Evolutionary conservation across 306 rosid species (phyloP), one percentile per base, ranked within the genome.

Genomic region (Vicia villosa): DNA sequence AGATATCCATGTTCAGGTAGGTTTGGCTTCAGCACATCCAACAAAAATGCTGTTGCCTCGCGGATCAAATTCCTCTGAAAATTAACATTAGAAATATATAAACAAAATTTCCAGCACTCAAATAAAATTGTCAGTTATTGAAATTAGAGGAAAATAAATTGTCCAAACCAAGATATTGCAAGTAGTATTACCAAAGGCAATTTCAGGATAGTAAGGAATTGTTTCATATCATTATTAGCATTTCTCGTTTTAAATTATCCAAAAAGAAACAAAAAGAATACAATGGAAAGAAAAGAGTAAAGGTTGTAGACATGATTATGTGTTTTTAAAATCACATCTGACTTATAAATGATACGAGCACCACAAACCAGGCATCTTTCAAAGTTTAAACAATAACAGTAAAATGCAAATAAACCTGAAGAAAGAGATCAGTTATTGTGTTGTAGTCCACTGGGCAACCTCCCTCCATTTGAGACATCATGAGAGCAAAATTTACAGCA

Each of bases 381-480:
- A 52, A 47, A 72, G 47, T 36, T 63, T 12, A 60, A 47, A 68
- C 19, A 58, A 57, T 10, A 43, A 61, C 16, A 17, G 65, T 54
- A 55, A 36, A 72, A 22, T 72, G 64, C 71, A 71, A 51, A 79
- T 78, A 67, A 63, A 92, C 98, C 98, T 92, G 96, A 82, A 92
- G 98, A 80, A 92, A 92, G 68, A 92, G 96, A 80, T 92, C 98
- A 4, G 96, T 83, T 73, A 92, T 92, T 55, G 96, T 92, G 77
- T 89, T 92, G 83, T 92, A 92, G 82, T 92, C 98, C 68, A 92
- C 70, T 3, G 98, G 98, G 69, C 98, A 92, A 57, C 98, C 98
- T 70, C 96, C 96, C 63, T 92, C 98, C 98, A 92, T 92, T 92
- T 92, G 96, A 61, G 98, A 86, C 98, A 92, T 92, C 98, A 92